These are phyloP conservation scores for Ustanciosporium gigantosporum DNA, from an alignment of 1,284 basidiomycete genomes.

Conservation along the genomic window DNA sequence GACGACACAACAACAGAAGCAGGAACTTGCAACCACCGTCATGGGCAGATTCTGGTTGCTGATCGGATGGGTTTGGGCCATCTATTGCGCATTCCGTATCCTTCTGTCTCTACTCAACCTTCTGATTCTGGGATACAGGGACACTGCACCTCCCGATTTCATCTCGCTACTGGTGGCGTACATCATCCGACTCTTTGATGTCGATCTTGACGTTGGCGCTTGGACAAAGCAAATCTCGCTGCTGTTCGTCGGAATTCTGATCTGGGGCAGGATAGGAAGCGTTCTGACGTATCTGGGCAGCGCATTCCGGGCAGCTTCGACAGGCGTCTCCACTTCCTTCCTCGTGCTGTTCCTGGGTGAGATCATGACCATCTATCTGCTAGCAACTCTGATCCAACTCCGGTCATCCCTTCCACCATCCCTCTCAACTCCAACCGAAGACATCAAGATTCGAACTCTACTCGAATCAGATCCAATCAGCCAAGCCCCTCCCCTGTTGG, in stretches of 20 bases:
- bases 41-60: constrained; percentile 57
- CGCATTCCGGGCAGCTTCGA: constrained; percentile 60
- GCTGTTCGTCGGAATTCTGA: constrained; percentile 61
- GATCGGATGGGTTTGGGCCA: constrained; percentile 59
- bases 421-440: background rate
- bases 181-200: constrained; percentile 55
- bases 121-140: constrained; percentile 37
- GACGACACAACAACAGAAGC: constrained; percentile 53
- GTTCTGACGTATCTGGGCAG: constrained; percentile 61
- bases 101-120: constrained; percentile 36
- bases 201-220: constrained; percentile 60
- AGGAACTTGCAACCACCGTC: constrained; percentile 56
- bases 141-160: constrained; percentile 56
- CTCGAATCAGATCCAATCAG: constrained; percentile 5
- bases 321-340: constrained; percentile 61
- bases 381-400: constrained; percentile 63
- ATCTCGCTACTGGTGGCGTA: constrained; percentile 58
- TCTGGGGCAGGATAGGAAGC: constrained; percentile 61
- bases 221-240: constrained; percentile 62
- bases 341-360: constrained; percentile 63
- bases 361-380: constrained; percentile 63
- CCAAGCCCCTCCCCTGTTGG: constrained; percentile 48
- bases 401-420: constrained; percentile 52
- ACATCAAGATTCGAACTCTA: background rate
- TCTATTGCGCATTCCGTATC: constrained; percentile 60